These are phyloP conservation scores for Teratosphaeria viscida DNA, from an alignment of 2,329 filamentous ascomycete genomes.

Conservation along the genomic window DNA sequence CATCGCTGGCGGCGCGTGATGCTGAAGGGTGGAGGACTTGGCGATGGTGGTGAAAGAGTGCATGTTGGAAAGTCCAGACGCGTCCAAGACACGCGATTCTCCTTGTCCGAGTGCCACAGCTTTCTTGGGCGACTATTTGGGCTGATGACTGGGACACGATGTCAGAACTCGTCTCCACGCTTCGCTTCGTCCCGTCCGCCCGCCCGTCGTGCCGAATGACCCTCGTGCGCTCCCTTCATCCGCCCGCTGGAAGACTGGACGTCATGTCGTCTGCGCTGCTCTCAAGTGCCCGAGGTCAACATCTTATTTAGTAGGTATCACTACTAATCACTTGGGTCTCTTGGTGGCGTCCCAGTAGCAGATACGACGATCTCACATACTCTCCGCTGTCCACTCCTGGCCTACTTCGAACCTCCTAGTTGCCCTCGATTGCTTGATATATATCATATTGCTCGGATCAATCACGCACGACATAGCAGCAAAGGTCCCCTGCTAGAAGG, in stretches of 20 bases:
- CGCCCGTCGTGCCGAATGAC: background rate
- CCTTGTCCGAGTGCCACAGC: background rate
- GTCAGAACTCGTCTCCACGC: background rate
- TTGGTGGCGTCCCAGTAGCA: background rate
- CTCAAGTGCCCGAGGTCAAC: background rate
- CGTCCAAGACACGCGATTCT: background rate
- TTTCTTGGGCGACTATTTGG: background rate
- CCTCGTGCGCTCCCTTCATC: background rate
- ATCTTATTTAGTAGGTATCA: background rate
- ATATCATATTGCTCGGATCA: background rate
- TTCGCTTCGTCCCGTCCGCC: background rate
- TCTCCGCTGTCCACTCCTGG: background rate
- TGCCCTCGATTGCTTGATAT: background rate
- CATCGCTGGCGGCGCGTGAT: conserved; percentile 11
- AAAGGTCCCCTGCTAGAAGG: background rate
- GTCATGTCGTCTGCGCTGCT: background rate
- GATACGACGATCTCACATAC: background rate
- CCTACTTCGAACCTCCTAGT: too few relatives aligned
- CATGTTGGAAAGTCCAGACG: background rate
- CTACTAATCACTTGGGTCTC: background rate
- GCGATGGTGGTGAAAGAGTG: background rate
- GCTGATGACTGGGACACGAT: background rate
- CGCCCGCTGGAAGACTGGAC: background rate
- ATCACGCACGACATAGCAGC: background rate
- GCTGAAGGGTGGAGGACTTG: background rate